Percentiles rank a stretch among this genome's conserved stretches.
These are phyloP conservation scores for Solanum aculeatissimum DNA, from an alignment of 305 asterid genomes.

Conservation along the genomic window DNA sequence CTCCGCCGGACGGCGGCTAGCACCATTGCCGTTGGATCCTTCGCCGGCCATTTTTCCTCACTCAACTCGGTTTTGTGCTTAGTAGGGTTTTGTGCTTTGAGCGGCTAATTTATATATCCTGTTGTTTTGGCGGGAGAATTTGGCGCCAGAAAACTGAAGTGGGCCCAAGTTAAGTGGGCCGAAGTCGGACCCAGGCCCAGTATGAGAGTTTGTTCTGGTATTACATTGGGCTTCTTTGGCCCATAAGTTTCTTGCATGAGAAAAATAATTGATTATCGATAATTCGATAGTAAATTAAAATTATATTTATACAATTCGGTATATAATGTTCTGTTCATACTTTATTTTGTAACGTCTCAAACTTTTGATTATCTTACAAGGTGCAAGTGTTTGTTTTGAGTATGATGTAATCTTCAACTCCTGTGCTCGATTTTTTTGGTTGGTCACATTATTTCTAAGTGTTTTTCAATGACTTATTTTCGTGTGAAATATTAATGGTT, in stretches of 20 bases:
- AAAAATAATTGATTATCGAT: too few relatives aligned
- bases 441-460: too few relatives aligned
- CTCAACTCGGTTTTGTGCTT: not conserved
- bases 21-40: not conserved
- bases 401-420: too few relatives aligned
- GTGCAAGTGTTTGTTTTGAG: too few relatives aligned
- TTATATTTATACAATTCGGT: too few relatives aligned
- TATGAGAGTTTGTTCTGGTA: not conserved
- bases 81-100: not conserved
- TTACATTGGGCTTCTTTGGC: not conserved
- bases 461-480: too few relatives aligned
- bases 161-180: not conserved
- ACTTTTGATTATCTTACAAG: too few relatives aligned
- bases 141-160: slow-evolving; percentile 42
- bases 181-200: not conserved
- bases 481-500: too few relatives aligned
- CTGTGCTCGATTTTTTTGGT: too few relatives aligned
- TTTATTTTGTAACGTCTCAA: too few relatives aligned
- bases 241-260: not conserved
- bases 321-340: too few relatives aligned
- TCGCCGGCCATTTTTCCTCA: slow-evolving; percentile 2
- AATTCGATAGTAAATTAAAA: too few relatives aligned
- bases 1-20: slow-evolving; percentile 5
- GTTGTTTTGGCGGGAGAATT: slow-evolving; percentile 65
- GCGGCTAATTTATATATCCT: not conserved